Conservation (phyloP, 2,329 filamentous ascomycete genomes). For the Corniculantispora saksenae region DNA sequence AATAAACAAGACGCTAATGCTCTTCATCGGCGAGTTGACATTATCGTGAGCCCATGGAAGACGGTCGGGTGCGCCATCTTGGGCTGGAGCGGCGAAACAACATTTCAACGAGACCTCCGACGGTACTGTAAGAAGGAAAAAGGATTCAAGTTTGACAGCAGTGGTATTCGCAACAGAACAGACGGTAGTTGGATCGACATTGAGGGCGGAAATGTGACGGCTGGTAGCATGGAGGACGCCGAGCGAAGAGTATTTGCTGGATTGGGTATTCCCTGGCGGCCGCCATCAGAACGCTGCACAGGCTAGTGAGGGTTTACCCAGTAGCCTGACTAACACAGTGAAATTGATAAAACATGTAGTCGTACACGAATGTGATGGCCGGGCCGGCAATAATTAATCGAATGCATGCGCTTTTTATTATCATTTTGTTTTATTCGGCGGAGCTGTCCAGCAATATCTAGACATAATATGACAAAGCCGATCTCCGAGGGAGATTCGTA, state of each 20-base stretch:
- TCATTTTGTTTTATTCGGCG: background rate
- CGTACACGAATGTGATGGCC: too few species aligned
- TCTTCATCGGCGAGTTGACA: constrained; percentile 85
- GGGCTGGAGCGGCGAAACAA: constrained; percentile 87
- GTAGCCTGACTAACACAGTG: background rate
- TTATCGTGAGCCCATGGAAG: constrained; percentile 86
- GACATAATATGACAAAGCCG: background rate
- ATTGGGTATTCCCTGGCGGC: constrained; percentile 67
- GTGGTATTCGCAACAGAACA: constrained; percentile 70
- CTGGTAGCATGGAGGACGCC: constrained; percentile 68
- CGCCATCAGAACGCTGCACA: constrained; percentile 68
- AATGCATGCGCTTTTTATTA: background rate
- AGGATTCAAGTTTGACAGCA: constrained; percentile 86
- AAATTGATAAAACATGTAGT: too few species aligned
- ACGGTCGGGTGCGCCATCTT: constrained; percentile 85
- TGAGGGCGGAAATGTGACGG: constrained; percentile 53
- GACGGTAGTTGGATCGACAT: constrained; percentile 73
- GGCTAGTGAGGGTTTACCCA: constrained; percentile 31
- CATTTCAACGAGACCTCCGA: constrained; percentile 84
- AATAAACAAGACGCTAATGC: constrained; percentile 23
- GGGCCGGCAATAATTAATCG: background rate
- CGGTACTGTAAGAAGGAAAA: constrained; percentile 73
- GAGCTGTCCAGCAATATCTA: background rate
- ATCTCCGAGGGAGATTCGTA: background rate
- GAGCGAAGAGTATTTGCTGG: constrained; percentile 81